phyloP scores from a whole-genome alignment of 805 yeast genomes.

The Metschnikowia amazonensis region DNA sequence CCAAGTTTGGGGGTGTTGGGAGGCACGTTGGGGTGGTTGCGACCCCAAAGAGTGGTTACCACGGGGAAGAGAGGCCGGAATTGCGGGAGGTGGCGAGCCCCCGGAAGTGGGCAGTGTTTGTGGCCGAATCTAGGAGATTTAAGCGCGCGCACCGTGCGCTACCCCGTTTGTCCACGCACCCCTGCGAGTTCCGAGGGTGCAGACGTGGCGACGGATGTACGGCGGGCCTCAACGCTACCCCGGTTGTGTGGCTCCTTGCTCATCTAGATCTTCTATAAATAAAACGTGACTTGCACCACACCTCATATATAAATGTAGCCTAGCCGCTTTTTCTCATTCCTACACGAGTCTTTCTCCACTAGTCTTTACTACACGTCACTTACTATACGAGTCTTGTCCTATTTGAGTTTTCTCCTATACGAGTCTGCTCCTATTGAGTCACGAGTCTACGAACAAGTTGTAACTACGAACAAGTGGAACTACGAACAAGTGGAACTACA shows the following conservation, averaged over 20 bases:
- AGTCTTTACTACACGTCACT: background rate
- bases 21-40: slow-evolving; percentile 2
- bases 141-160: background rate
- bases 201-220: slow-evolving; percentile 2
- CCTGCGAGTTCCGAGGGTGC: slow-evolving; percentile 8
- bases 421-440: too few species aligned
- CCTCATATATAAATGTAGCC: slow-evolving; percentile 7
- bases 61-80: background rate
- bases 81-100: background rate
- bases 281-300: slow-evolving; percentile 15
- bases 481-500: too few species aligned
- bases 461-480: too few species aligned
- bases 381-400: too few species aligned
- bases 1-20: background rate
- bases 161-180: background rate
- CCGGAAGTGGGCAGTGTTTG: slow-evolving; percentile 3
- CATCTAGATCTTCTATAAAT: slow-evolving; percentile 18
- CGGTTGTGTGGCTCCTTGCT: slow-evolving; percentile 6
- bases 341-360: background rate
- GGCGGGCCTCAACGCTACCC: slow-evolving; percentile 3
- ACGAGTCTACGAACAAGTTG: too few species aligned
- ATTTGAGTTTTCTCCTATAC: too few species aligned
- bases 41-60: background rate
- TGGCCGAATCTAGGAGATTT: background rate
- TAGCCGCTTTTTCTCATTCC: background rate